phyloP scores from a whole-genome alignment of 495 filamentous ascomycete species.

The Hypoxylon lienhwacheense region DNA sequence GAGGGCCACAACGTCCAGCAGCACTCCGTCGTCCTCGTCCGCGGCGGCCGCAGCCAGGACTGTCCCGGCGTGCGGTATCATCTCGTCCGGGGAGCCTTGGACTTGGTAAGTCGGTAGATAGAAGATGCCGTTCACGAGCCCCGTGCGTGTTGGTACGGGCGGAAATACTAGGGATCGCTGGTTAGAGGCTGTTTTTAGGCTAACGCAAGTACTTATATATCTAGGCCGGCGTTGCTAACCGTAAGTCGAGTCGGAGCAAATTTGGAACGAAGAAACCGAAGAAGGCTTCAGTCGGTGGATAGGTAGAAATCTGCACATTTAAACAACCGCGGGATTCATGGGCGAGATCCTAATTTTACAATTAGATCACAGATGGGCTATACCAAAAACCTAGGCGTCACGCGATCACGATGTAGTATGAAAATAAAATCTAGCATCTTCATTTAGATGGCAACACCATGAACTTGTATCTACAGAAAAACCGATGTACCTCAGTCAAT shows the following conservation, averaged over 20 bases:
- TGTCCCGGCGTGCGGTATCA: conserved; percentile 98
- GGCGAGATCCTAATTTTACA: no score
- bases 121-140: no score
- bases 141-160: no score
- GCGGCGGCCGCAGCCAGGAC: conserved; percentile 91
- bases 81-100: conserved; percentile 85
- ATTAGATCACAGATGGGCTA: no score
- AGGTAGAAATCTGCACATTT: background rate
- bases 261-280: conserved; percentile 99
- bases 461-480: conserved; percentile 43
- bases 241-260: conserved; percentile 84
- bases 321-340: no score
- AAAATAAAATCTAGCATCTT: conserved; percentile 17
- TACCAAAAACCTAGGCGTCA: no score
- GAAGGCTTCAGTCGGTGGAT: conserved; percentile 55
- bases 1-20: conserved; percentile 99
- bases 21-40: conserved; percentile 92
- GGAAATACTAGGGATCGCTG: no score
- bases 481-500: conserved; percentile 32
- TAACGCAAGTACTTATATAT: conserved; percentile 3
- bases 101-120: conserved; percentile 71
- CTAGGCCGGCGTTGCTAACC: conserved; percentile 87
- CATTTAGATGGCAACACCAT: conserved; percentile 23
- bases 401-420: conserved; percentile 12
- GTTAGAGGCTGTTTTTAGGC: background rate